A percentile compares a stretch with the other conserved stretches of the same genome.
phyloP scores from a whole-genome alignment of 371 early-diverging fungal species.

The Umbelopsis sp. region DNA sequence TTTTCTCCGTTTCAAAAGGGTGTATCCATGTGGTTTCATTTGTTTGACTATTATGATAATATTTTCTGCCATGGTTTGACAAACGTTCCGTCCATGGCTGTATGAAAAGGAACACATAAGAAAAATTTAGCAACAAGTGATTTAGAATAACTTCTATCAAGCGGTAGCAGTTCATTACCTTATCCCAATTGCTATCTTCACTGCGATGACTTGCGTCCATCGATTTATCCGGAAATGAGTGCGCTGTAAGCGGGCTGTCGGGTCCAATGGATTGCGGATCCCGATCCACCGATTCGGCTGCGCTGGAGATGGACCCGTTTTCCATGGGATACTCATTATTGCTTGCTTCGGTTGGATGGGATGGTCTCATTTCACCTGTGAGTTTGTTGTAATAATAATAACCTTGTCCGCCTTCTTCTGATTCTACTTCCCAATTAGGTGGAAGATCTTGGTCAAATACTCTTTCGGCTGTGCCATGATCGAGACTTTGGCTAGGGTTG shows the following conservation, averaged over 20 bases:
- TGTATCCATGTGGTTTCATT: constrained; percentile 69
- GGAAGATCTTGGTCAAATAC: constrained; percentile 30
- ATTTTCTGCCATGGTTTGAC: constrained; percentile 64
- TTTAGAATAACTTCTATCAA: background rate
- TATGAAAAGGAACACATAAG: background rate
- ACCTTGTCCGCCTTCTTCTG: constrained; percentile 47
- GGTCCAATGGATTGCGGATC: background rate
- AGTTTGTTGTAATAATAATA: constrained; percentile 47
- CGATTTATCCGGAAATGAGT: background rate
- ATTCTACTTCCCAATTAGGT: constrained; percentile 49
- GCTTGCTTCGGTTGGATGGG: constrained; percentile 30
- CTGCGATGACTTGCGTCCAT: background rate
- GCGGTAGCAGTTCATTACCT: background rate
- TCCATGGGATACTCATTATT: background rate
- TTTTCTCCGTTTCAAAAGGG: constrained; percentile 31
- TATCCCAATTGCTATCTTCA: background rate
- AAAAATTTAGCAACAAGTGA: background rate
- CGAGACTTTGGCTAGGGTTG: background rate
- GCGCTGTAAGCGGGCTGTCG: background rate
- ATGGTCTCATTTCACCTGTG: constrained; percentile 53
- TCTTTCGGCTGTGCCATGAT: background rate
- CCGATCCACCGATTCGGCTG: background rate
- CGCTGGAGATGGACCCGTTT: background rate
- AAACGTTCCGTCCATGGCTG: constrained; percentile 58
- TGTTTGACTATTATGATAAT: constrained; percentile 75